A percentile compares a stretch with the other conserved stretches of the same genome.
Conservation (phyloP, 1,284 basidiomycete genomes). For the Cryptococcus sp. region DNA sequence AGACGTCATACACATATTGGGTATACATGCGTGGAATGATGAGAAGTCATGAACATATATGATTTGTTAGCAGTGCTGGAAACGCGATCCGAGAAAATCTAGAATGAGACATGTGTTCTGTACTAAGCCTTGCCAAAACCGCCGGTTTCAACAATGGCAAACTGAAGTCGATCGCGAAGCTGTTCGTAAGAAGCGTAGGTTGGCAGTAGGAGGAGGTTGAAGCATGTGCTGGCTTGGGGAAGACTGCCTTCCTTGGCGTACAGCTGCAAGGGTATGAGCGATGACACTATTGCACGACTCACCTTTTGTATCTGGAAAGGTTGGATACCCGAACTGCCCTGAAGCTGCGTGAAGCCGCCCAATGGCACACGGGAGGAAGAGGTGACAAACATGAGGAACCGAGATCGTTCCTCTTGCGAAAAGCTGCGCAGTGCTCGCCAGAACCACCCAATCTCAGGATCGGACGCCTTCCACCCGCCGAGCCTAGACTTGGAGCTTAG, state of each 20-base stretch:
- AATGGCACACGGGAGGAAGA: slow-evolving; percentile 88
- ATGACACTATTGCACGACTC: slow-evolving; percentile 52
- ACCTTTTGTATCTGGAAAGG: slow-evolving; percentile 91
- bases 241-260: slow-evolving; percentile 50
- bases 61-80: neutral
- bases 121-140: slow-evolving; percentile 71
- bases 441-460: slow-evolving; percentile 97
- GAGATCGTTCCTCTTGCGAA: slow-evolving; percentile 93
- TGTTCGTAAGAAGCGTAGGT: slow-evolving; percentile 92
- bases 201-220: slow-evolving; percentile 69
- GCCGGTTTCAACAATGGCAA: slow-evolving; percentile 90
- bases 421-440: slow-evolving; percentile 98
- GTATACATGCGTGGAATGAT: slow-evolving; percentile 1
- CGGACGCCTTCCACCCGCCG: slow-evolving; percentile 57
- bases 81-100: neutral
- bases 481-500: slow-evolving; percentile 27
- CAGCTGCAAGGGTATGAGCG: slow-evolving; percentile 55
- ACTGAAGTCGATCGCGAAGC: slow-evolving; percentile 78
- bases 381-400: slow-evolving; percentile 96
- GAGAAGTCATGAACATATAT: no score
- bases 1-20: neutral
- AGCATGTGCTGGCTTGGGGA: slow-evolving; percentile 52
- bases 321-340: slow-evolving; percentile 92
- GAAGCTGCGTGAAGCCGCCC: slow-evolving; percentile 86
- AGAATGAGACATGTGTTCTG: neutral